A percentile compares a stretch with the other conserved stretches of the same genome.
These are phyloP conservation scores for Dothiorella sarmentorum DNA, from an alignment of 2,329 filamentous ascomycete species.

Conservation along the genomic window DNA sequence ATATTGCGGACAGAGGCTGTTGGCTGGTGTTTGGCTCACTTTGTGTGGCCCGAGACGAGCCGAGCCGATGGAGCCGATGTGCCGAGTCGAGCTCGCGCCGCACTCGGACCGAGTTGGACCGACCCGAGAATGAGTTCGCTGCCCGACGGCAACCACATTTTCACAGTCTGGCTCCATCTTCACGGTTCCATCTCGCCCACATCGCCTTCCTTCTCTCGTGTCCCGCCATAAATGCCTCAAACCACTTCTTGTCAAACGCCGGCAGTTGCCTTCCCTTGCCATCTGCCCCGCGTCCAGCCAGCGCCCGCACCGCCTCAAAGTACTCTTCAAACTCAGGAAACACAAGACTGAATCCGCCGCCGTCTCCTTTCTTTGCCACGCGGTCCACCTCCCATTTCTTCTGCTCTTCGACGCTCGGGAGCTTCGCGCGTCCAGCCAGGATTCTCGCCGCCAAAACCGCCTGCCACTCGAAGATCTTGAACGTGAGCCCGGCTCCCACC, in stretches of 20 bases:
- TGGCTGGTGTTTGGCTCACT: background rate
- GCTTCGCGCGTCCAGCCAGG: conserved; percentile 50
- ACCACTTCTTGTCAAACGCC: conserved; percentile 47
- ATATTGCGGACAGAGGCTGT: no score
- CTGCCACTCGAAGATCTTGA: conserved; percentile 68
- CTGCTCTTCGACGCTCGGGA: conserved; percentile 52
- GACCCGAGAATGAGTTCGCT: no score
- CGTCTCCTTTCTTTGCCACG: conserved; percentile 54
- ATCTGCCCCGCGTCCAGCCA: conserved; percentile 45
- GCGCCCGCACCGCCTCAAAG: conserved; percentile 54
- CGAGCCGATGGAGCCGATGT: no score
- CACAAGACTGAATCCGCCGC: conserved; percentile 54
- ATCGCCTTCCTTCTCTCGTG: conserved; percentile 56
- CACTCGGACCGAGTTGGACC: no score
- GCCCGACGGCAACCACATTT: no score
- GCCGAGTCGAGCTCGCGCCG: no score
- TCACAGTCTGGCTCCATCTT: conserved; percentile 25
- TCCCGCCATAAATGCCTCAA: conserved; percentile 51
- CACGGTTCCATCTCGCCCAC: conserved; percentile 54
- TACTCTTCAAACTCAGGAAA: conserved; percentile 63
- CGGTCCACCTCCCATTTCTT: conserved; percentile 56
- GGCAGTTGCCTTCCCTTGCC: conserved; percentile 46
- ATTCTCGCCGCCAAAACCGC: conserved; percentile 59
- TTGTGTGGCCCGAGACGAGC: background rate
- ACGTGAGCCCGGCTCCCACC: conserved; percentile 53